Evolutionary conservation across 2,329 filamentous ascomycete species (phyloP).

Genomic region (Talaromyces islandicus): DNA sequence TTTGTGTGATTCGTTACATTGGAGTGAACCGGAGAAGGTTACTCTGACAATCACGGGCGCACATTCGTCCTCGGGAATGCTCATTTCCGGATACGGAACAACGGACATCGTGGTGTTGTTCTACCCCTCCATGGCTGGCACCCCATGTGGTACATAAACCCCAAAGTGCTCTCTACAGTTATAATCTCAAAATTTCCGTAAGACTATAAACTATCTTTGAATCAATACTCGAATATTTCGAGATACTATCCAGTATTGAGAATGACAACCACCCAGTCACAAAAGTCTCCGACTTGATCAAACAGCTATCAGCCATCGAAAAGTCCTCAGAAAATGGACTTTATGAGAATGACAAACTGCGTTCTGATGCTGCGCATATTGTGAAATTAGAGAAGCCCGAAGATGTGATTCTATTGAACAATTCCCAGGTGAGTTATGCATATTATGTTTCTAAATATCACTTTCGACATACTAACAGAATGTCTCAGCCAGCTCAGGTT

Average conservation of each 20-base stretch:
- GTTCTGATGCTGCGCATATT: conserved; percentile 1
- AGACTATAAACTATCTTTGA: not conserved
- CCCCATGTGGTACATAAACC: not conserved
- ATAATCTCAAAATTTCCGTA: not conserved
- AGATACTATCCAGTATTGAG: not conserved
- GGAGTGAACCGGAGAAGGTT: not conserved
- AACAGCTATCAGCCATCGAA: conserved; percentile 3
- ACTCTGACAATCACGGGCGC: not conserved
- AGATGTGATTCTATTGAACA: conserved; percentile 2
- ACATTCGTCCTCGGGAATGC: not conserved
- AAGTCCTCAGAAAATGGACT: not conserved
- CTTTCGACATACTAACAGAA: not conserved
- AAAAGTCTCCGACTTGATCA: conserved; percentile 4
- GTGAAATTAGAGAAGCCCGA: conserved; percentile 5
- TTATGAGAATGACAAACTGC: conserved; percentile 5
- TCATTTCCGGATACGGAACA: not conserved
- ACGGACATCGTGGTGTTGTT: not conserved
- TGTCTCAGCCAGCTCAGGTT: conserved; percentile 1
- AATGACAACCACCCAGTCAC: conserved; percentile 5
- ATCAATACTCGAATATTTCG: not conserved
- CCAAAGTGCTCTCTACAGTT: not conserved
- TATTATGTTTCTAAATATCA: not conserved
- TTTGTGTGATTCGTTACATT: not conserved
- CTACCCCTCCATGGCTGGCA: not conserved
- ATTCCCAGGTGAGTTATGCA: not conserved